Percentiles rank a stretch among this genome's conserved stretches.
Conservation (phyloP, 176 grass and related monocot species). For the Oryza coarctata region DNA sequence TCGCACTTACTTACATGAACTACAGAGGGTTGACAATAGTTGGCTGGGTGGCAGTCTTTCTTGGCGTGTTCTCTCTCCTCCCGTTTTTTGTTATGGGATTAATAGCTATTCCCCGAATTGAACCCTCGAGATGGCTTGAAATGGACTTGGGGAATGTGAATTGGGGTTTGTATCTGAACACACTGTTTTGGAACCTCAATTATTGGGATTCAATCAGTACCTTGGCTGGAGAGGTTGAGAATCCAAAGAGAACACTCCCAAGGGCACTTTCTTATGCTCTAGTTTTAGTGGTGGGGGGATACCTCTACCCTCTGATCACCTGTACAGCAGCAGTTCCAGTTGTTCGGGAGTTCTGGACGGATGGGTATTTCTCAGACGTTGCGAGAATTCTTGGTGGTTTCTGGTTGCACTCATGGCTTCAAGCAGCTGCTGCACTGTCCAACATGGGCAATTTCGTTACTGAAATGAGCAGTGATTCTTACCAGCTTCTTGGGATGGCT, state of each 20-base stretch:
- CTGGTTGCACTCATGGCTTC: slow-evolving; percentile 75
- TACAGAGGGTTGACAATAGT: slow-evolving; percentile 79
- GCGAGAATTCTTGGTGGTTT: slow-evolving; percentile 60
- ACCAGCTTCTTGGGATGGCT: slow-evolving; percentile 85
- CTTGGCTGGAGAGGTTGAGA: slow-evolving; percentile 82
- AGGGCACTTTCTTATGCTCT: slow-evolving; percentile 79
- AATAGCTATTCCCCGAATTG: slow-evolving; percentile 63
- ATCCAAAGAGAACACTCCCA: slow-evolving; percentile 70
- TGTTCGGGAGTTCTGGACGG: slow-evolving; percentile 65
- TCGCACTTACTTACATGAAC: slow-evolving; percentile 85
- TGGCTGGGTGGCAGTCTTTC: slow-evolving; percentile 75
- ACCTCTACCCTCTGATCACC: slow-evolving; percentile 73
- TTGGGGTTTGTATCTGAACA: slow-evolving; percentile 89
- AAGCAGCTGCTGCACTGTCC: slow-evolving; percentile 63
- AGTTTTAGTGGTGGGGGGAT: slow-evolving; percentile 62
- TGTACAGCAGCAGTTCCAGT: slow-evolving; percentile 75
- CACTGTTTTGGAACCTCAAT: slow-evolving; percentile 94
- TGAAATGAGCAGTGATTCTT: slow-evolving; percentile 92
- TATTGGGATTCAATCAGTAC: slow-evolving; percentile 98
- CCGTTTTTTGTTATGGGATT: slow-evolving; percentile 86
- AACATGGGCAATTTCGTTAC: slow-evolving; percentile 94
- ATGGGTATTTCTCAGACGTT: slow-evolving; percentile 76
- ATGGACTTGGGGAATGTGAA: slow-evolving; percentile 62
- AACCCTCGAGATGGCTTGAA: slow-evolving; percentile 59
- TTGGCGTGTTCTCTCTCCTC: slow-evolving; percentile 75